Conservation (phyloP, 2,329 filamentous ascomycete genomes). For the Nannizziopsis arthrosporioides region DNA sequence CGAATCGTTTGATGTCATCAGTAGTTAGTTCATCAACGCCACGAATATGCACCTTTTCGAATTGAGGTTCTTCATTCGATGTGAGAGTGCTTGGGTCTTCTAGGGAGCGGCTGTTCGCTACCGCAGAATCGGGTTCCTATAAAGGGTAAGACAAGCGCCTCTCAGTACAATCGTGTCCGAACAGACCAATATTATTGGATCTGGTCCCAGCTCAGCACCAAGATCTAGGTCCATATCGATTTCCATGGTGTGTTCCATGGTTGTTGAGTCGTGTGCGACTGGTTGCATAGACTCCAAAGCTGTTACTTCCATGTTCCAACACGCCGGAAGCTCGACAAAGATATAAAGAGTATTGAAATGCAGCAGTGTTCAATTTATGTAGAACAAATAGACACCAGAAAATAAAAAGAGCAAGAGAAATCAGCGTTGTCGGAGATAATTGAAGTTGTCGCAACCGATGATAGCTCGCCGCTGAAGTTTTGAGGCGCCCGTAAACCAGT, state of each 20-base stretch:
- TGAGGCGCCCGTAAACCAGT: too few species aligned
- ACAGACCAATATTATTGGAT: conserved; percentile 22
- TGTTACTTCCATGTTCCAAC: conserved; percentile 16
- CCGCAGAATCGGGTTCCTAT: conserved; percentile 1
- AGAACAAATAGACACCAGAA: too few species aligned
- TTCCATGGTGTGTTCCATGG: conserved; percentile 44
- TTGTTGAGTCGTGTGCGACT: conserved; percentile 12
- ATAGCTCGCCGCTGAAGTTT: neutral
- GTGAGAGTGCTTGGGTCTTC: conserved; percentile 16
- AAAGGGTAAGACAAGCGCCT: neutral
- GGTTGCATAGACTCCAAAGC: conserved; percentile 13
- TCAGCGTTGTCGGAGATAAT: neutral
- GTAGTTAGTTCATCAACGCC: conserved; percentile 75
- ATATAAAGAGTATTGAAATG: neutral
- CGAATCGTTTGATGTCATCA: conserved; percentile 64
- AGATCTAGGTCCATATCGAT: conserved; percentile 60
- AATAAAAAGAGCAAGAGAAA: neutral
- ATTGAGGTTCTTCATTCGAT: conserved; percentile 26
- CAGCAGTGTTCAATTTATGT: too few species aligned
- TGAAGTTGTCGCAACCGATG: too few species aligned
- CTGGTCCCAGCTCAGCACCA: conserved; percentile 37
- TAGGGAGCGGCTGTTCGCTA: neutral
- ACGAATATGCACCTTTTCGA: conserved; percentile 65
- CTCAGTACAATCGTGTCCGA: neutral
- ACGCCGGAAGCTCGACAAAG: neutral